Conservation (phyloP, 768 basidiomycete species). For the Phylloporus sp. region DNA sequence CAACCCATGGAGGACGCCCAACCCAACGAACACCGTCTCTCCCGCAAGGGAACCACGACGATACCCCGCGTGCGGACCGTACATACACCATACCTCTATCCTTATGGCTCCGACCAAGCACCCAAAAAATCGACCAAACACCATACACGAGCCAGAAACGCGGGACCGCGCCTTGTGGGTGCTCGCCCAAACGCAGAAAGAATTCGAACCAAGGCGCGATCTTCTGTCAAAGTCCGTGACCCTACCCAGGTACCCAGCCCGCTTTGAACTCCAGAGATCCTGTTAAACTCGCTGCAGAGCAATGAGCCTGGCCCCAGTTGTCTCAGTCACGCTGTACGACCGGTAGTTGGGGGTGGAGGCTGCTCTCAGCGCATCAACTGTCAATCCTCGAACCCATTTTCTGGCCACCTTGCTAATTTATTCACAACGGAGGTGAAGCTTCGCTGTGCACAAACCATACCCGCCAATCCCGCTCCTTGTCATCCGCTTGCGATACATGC, state of each 20-base stretch:
- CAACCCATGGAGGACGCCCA: conserved; percentile 35
- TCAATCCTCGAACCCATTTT: not conserved
- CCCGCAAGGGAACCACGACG: conserved; percentile 29
- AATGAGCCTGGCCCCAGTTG: conserved; percentile 5
- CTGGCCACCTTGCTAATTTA: too few species aligned
- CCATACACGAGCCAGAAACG: not conserved
- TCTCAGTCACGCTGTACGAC: not conserved
- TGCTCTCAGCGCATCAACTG: not conserved
- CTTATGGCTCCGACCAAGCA: not conserved
- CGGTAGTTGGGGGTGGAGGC: not conserved
- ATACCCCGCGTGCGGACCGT: conserved; percentile 27
- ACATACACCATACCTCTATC: not conserved
- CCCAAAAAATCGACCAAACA: not conserved
- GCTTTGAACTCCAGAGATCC: not conserved
- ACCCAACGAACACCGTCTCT: conserved; percentile 36
- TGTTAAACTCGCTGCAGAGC: conserved; percentile 12
- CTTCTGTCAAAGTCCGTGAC: not conserved
- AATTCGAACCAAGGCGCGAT: not conserved
- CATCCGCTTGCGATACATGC: not conserved
- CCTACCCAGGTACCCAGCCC: conserved; percentile 7
- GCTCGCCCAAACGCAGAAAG: not conserved
- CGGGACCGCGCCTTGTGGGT: not conserved
- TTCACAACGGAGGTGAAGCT: not conserved
- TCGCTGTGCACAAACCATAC: not conserved
- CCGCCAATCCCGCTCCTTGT: not conserved